Conservation (phyloP, 192 early-diverging fungal species). For the Paraglomus brasilianum region DNA sequence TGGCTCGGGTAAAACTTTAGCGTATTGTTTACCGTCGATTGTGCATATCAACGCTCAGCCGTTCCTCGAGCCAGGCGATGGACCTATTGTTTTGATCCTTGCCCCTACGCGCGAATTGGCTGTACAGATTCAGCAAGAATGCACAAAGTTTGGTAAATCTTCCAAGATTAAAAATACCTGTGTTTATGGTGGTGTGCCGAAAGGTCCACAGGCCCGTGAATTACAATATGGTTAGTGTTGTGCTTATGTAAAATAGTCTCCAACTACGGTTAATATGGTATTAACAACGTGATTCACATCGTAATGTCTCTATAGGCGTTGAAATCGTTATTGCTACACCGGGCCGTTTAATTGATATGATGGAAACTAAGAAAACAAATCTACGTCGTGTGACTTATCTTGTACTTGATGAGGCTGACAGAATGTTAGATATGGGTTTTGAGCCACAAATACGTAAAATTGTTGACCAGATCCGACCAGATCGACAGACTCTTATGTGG, state of each 20-base stretch:
- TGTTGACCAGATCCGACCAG: slow-evolving; percentile 94
- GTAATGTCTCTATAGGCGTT: slow-evolving; percentile 35
- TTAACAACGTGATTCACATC: neutral
- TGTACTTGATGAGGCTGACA: slow-evolving; percentile 98
- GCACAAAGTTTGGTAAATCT: slow-evolving; percentile 85
- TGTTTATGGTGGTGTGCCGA: slow-evolving; percentile 93
- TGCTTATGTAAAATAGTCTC: neutral
- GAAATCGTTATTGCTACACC: slow-evolving; percentile 98
- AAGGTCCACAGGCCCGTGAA: slow-evolving; percentile 88
- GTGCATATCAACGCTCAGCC: slow-evolving; percentile 99
- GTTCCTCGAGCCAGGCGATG: slow-evolving; percentile 86
- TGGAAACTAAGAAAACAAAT: slow-evolving; percentile 85
- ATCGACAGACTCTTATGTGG: slow-evolving; percentile 99
- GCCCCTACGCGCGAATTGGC: slow-evolving; percentile 98
- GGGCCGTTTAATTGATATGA: slow-evolving; percentile 96
- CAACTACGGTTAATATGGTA: neutral
- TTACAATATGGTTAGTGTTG: slow-evolving; percentile 58
- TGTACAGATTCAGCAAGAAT: slow-evolving; percentile 94
- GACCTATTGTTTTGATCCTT: slow-evolving; percentile 93
- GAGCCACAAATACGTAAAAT: slow-evolving; percentile 98
- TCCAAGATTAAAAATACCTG: slow-evolving; percentile 93
- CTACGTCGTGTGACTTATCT: slow-evolving; percentile 93
- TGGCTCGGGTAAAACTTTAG: slow-evolving; percentile 93
- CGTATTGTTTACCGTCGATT: slow-evolving; percentile 92
- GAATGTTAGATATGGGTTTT: slow-evolving; percentile 99